Base-by-base conservation (phyloP, 306 rosid species). In the Trifolium fragiferum region DNA sequence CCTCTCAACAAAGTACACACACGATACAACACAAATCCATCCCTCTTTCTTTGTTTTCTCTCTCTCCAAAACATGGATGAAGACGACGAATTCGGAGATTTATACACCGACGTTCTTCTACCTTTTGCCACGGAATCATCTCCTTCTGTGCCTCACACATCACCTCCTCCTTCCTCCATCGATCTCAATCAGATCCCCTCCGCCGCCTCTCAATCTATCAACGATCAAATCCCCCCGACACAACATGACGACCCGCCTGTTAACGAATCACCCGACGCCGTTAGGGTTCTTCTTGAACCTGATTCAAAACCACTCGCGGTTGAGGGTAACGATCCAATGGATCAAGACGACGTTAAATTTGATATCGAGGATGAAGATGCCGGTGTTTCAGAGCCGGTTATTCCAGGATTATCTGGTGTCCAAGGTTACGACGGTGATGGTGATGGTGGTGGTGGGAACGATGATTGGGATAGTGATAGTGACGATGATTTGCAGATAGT, bases 71-170 rank as follows among this genome's bases (percentile, higher is more conserved):
- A 53, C n/a, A 94, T 95, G 99, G 99, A 95, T 76, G 99, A 95
- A 68, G 99, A 95, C 58, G 99, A 95, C 13, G 99, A 95, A 89
- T 95, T 95, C 80, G 99, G 99, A 82, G 99, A 95, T 90, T 96
- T 95, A 38, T 95, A 92, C 86, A 92, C 96, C 0, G 99, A 92
- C 37, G 96, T 95, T 47, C 96, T 92, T 62, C 87, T 15, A 4
- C 96, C 99, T 47, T 90, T 92, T 37, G 75, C 88, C 76, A 59
- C 89, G 5, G 78, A 87, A 5, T 79, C 88, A 4, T 51, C 72
- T n/a, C 78, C 92, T 47, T 67, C 85, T 51, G 76, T 80, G 20
- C 68, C 15, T 20, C 27, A 38, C 69, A 19, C 69, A 19, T 19
- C 68, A 49, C 10, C 88, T 43, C 46, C 86, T 12, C 82, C 83